A percentile compares a stretch with the other conserved stretches of the same genome.
Evolutionary conservation across 1,284 basidiomycete genomes (phyloP).

Genomic region (Ustilago crameri): DNA sequence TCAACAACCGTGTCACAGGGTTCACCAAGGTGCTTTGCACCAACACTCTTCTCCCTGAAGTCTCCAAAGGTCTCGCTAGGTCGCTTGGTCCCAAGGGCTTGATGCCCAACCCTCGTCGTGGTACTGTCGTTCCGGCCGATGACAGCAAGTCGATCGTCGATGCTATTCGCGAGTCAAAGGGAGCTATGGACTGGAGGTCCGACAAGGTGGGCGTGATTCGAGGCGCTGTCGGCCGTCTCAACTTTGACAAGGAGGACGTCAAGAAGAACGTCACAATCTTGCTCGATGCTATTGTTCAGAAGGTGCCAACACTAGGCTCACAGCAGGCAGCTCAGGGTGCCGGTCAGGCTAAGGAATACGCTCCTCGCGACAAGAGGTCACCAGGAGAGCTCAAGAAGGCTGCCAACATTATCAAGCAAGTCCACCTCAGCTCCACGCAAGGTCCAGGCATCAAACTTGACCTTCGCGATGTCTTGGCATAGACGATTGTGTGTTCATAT

Average conservation of each 20-base stretch:
- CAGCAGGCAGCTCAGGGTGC: conserved; percentile 32
- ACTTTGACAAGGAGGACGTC: conserved; percentile 79
- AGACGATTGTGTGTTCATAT: too few relatives aligned
- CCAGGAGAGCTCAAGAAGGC: conserved; percentile 53
- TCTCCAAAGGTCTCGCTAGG: conserved; percentile 79
- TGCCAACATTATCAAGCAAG: conserved; percentile 70
- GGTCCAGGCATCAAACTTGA: conserved; percentile 82
- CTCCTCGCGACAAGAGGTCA: conserved; percentile 23
- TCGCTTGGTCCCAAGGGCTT: conserved; percentile 91
- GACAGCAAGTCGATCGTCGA: conserved; percentile 72
- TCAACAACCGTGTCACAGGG: conserved; percentile 54
- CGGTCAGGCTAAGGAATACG: conserved; percentile 36
- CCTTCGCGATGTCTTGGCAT: conserved; percentile 54
- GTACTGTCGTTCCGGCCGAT: conserved; percentile 86
- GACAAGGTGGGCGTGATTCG: conserved; percentile 87
- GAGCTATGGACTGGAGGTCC: conserved; percentile 90
- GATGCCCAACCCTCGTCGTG: conserved; percentile 93
- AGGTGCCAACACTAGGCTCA: conserved; percentile 48
- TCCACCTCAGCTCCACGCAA: conserved; percentile 83
- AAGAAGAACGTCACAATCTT: conserved; percentile 83
- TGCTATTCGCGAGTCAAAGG: conserved; percentile 82
- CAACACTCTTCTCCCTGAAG: conserved; percentile 79
- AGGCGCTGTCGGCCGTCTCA: conserved; percentile 72
- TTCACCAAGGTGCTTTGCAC: conserved; percentile 84
- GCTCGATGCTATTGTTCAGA: conserved; percentile 75